Conservation (phyloP, 371 early-diverging fungal genomes). For the Apophysomyces sp. region DNA sequence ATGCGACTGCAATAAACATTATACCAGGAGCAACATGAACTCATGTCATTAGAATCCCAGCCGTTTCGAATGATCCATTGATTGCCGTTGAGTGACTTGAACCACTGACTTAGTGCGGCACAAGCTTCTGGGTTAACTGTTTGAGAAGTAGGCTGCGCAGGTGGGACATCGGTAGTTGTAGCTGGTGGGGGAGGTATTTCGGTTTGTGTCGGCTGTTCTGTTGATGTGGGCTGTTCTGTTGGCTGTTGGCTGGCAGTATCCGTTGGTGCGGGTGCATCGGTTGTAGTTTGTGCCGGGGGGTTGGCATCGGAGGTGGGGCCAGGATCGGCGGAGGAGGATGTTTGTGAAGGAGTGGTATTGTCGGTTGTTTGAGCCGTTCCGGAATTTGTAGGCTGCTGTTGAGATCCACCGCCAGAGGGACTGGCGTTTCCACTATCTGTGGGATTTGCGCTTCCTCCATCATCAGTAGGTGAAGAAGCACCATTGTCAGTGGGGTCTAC, state of each 20-base stretch:
- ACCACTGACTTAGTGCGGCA: conserved; percentile 32
- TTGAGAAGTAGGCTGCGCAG: neutral
- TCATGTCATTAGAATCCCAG: conserved; percentile 43
- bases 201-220: neutral
- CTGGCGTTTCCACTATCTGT: neutral
- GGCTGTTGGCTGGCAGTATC: neutral
- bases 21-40: conserved; percentile 45
- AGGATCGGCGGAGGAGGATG: neutral
- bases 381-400: neutral
- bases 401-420: neutral
- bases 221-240: neutral
- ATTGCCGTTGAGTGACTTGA: conserved; percentile 29
- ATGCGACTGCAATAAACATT: conserved; percentile 35
- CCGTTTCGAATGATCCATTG: conserved; percentile 35
- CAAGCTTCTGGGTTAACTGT: conserved; percentile 24
- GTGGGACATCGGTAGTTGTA: neutral
- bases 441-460: neutral
- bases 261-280: neutral
- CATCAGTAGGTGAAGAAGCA: neutral
- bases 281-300: neutral
- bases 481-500: neutral
- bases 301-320: neutral
- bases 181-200: neutral
- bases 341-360: neutral
- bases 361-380: neutral